Base-by-base conservation (phyloP, 129 eudicot species). In the Glebionis coronaria region DNA sequence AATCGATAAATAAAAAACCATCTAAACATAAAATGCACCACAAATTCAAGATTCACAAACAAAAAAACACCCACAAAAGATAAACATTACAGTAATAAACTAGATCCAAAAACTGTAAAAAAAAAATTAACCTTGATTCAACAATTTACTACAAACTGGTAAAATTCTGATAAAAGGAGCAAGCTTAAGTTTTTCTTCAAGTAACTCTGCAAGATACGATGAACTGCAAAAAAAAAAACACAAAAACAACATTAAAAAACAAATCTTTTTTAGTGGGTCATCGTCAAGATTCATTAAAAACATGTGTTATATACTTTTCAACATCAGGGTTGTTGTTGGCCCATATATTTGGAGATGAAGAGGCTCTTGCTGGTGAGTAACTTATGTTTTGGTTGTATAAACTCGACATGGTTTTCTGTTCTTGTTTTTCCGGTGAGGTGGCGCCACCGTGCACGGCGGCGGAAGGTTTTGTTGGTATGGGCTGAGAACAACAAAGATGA, bases 331-430 rank as follows among this genome's bases (percentile, higher is more conserved):
- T 83, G 65, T 88, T 83, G 65, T 88, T 83, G 72, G 81, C 73
- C 79, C 95, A 82, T 58, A 84, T 74, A 59, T 82, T 88, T n/a
- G 95, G 91, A 63, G 97, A 87, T 50, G 79, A 77, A 61, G 80
- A 65, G 65, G 78, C 78, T 80, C 97, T 76, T 4, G 97, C 91
- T 8, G 97, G 97, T 10, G 95, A 87, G 74, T 76, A 90, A 76
- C 72, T 84, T 61, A 79, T 28, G 74, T 80, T 82, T 54, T 84
- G 88, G 53, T 65, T 66, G 46, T 87, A 90, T 44, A 90, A 58
- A 78, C 85, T 85, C 67, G 97, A 90, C 97, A 90, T 90, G 78
- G 54, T 49, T 73, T 15, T 56, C 3, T 5, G 2, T 28, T 2
- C 59, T 56, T 63, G 19, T 56, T 68, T 23, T 23, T 9, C 11